Evolutionary conservation across 805 yeast species (phyloP).

Genomic region (Teunomyces cretensis): DNA sequence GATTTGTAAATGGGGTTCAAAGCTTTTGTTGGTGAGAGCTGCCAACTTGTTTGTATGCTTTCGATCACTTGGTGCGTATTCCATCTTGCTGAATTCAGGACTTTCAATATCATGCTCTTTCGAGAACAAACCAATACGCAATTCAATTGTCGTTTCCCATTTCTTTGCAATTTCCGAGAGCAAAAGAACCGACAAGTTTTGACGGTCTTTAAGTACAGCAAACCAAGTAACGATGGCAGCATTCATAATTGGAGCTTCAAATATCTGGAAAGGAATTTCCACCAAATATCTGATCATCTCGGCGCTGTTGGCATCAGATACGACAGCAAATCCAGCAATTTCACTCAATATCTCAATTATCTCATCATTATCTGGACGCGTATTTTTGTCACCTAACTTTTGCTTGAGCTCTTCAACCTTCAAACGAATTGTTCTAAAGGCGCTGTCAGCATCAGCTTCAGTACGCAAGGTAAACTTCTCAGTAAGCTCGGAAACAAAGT

Average conservation of each 20-base stretch:
- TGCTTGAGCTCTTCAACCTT: conserved; percentile 20
- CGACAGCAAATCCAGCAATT: conserved; percentile 36
- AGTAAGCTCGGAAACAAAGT: conserved; percentile 34
- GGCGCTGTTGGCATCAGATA: conserved; percentile 40
- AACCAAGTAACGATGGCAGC: conserved; percentile 79
- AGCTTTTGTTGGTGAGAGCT: conserved; percentile 42
- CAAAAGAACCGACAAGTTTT: conserved; percentile 55
- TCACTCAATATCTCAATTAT: conserved; percentile 47
- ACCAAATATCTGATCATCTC: conserved; percentile 53
- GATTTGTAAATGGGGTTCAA: conserved; percentile 69
- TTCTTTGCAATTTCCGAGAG: conserved; percentile 65
- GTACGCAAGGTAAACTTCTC: conserved; percentile 28
- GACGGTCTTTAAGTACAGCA: conserved; percentile 67
- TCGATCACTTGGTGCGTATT: conserved; percentile 81
- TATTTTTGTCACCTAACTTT: conserved; percentile 5
- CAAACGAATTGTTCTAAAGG: conserved; percentile 26
- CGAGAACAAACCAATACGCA: conserved; percentile 64
- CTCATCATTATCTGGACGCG: conserved; percentile 19
- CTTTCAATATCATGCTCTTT: conserved; percentile 50
- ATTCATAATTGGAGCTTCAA: conserved; percentile 59
- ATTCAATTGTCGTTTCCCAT: conserved; percentile 67
- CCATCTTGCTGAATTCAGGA: conserved; percentile 76
- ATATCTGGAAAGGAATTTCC: conserved; percentile 67
- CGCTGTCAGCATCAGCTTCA: conserved; percentile 25
- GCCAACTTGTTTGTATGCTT: conserved; percentile 54